phyloP scores from a whole-genome alignment of 495 filamentous ascomycete genomes.

The Entonaema liquescens region DNA sequence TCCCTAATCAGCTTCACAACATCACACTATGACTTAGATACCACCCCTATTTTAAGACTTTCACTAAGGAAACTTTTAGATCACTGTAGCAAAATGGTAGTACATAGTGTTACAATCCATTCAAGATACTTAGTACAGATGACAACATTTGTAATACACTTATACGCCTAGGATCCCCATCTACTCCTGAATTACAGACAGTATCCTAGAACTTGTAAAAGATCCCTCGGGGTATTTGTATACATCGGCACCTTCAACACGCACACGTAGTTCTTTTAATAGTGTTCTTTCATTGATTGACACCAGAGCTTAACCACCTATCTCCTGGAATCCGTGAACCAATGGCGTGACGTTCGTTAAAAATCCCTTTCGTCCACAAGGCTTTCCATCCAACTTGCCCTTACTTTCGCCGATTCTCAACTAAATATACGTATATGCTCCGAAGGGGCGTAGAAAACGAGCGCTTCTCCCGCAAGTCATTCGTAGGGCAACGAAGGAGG shows the following conservation, averaged over 20 bases:
- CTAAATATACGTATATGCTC: slow-evolving; percentile 27
- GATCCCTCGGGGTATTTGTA: background rate
- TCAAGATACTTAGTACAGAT: background rate
- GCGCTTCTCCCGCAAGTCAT: slow-evolving; percentile 17
- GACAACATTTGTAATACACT: background rate
- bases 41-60: background rate
- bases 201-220: background rate
- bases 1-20: too few relatives aligned
- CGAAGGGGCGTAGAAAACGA: slow-evolving; percentile 15
- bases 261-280: slow-evolving; percentile 24
- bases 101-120: background rate
- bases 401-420: slow-evolving; percentile 15
- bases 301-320: slow-evolving; percentile 37
- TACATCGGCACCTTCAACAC: background rate
- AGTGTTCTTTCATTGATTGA: slow-evolving; percentile 46
- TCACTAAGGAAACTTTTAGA: background rate
- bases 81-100: too few relatives aligned
- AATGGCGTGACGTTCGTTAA: slow-evolving; percentile 49
- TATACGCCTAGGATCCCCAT: background rate
- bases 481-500: slow-evolving; percentile 28
- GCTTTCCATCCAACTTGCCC: slow-evolving; percentile 27
- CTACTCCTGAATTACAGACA: background rate
- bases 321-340: slow-evolving; percentile 41
- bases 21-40: too few relatives aligned
- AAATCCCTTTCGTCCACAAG: slow-evolving; percentile 38